Evolutionary conservation across 164 flowering plant species (phyloP), one percentile per base, ranked within the genome.

Genomic region (Hamamelis virginiana): DNA sequence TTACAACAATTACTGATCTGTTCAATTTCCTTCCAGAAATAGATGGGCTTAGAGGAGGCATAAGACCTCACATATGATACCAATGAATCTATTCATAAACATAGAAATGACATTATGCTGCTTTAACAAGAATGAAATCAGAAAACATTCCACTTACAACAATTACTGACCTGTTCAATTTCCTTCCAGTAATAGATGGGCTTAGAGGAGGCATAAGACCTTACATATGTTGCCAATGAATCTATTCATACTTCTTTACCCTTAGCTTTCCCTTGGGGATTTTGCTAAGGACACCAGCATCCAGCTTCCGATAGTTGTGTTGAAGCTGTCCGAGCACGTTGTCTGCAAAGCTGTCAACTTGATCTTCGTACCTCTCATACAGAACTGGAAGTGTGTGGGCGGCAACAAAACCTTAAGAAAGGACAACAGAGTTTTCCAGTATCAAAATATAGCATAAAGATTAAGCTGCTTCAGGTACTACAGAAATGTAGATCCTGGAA

Each of bases 381-480:
- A 95, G 78, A 27, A 91, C 94, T 3, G 98, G 98, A 70, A 94
- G 76, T 44, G 92, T 89, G 75, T 94, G 97, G 14, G 96, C 97
- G 45, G 83, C 41, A 6, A 33, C 41, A 6, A 33, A 33, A 33
- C 41, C 41, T 33, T 2, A 33, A 2, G 6, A 33, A 33, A 33
- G 6, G 6, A 33, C 41, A 33, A n/a, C 41, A 94, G 89, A 74
- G 97, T 97, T 93, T 44, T 8, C 52, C 25, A 56, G 44, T 19
- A 13, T 33, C 50, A 62, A 63, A 18, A 12, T 33, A 26, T 45
- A 44, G 56, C 43, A 52, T 50, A 28, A 23, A 28, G 12, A 14
- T 19, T 9, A 67, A 9, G 11, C 46, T 28, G 1, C 25, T 1
- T 41, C 8, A 21, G 50, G 15, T 9, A 66, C 22, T 11, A 68